Percentiles rank a stretch among this genome's conserved stretches.
Conservation (phyloP, 2,329 filamentous ascomycete genomes). For the Pseudopyricularia cyperi region DNA sequence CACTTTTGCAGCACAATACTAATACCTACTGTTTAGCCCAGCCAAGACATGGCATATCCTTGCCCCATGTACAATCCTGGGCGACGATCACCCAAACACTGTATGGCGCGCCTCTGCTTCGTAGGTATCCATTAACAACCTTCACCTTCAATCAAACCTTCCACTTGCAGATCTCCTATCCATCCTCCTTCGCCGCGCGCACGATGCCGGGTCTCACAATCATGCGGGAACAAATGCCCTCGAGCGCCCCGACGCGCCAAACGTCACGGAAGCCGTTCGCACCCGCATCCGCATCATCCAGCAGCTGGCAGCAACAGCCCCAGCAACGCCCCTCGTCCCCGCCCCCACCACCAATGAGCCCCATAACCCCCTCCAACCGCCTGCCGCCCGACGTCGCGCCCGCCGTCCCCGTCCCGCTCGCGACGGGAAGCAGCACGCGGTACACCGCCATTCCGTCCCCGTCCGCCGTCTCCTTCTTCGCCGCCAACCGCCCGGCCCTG, state of each 20-base stretch:
- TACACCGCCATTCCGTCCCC: conserved; percentile 6
- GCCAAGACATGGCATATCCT: background rate
- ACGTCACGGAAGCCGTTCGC: background rate
- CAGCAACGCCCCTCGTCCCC: background rate
- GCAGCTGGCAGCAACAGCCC: background rate
- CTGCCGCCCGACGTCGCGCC: conserved; percentile 3
- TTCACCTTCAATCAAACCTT: background rate
- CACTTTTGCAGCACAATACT: no score
- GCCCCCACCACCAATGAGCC: conserved; percentile 1
- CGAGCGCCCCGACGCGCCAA: background rate
- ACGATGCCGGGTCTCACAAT: background rate
- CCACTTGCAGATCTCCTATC: background rate
- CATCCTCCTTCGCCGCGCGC: background rate
- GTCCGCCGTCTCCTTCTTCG: conserved; percentile 12
- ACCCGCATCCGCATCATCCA: background rate
- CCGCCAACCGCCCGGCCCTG: conserved; percentile 22
- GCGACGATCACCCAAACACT: background rate
- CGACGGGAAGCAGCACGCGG: conserved; percentile 1
- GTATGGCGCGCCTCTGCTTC: background rate
- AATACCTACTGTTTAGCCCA: no score
- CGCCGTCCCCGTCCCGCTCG: conserved; percentile 3
- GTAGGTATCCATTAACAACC: background rate
- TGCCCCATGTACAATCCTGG: background rate
- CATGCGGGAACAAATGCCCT: background rate
- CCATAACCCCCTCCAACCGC: conserved; percentile 4